Evolutionary conservation across 768 basidiomycete species (phyloP), one percentile per base, ranked within the genome.

Genomic region (Trametes coccinea): DNA sequence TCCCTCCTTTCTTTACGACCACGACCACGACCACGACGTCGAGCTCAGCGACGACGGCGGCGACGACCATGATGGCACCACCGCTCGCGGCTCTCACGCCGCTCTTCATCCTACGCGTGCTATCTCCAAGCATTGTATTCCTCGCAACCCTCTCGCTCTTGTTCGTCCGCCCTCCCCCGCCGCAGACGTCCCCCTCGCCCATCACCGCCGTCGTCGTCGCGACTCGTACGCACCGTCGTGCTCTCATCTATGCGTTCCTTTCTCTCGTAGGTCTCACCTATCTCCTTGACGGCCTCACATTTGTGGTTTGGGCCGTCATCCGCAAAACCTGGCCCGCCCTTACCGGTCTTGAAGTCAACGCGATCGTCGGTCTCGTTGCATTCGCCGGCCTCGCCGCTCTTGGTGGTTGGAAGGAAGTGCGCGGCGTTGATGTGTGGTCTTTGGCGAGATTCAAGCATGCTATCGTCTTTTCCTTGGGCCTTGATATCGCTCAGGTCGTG

Each of bases 151-250:
- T 90, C 56, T 86, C 89, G 60, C 78, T 92, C 45, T 64, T 89
- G 61, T 76, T 79, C 53, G 73, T 79, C 45, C 81, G 78, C 65
- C 79, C 76, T 6, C 82, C 81, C 1, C 69, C 66, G 7, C 41
- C 49, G 37, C 58, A 64, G 50, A 51, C 57, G 31, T 74, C 77
- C 17, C 73, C 81, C 37, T 88, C 87, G 45, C 85, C 84, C 66
- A 92, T 93, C 70, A 90, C 86, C 41, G 76, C 87, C 54, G 90
- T 93, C 72, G 84, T 93, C 74, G 84, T 92, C 70, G 82, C 87
- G 57, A 82, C 81, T 59, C 79, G 82, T 61, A 79, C 87, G 54
- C 93, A 94, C 44, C 88, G 95, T 70, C 85, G 89, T 61, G 82
- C 82, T 44, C 74, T 87, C 61, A 93, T 98, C 71, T 80, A 95